A percentile compares a stretch with the other conserved stretches of the same genome.
phyloP scores from a whole-genome alignment of 73 alveolate species.

The Blepharisma stoltei region DNA sequence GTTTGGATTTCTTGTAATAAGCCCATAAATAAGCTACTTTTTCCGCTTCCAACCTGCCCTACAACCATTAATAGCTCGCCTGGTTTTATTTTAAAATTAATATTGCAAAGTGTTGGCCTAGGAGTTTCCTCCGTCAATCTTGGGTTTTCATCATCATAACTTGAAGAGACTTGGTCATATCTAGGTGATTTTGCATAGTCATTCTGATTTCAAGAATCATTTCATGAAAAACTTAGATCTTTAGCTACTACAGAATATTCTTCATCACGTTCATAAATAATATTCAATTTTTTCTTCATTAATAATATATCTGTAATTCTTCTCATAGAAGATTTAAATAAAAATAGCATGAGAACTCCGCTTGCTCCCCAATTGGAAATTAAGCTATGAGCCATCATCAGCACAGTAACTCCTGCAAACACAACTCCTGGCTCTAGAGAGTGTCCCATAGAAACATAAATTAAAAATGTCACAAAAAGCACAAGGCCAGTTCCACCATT shows the following conservation, averaged over 20 bases:
- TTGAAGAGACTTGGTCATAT: background rate
- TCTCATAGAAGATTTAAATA: background rate
- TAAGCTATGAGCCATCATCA: background rate
- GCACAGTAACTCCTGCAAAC: background rate
- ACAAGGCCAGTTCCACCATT: slow-evolving; percentile 2
- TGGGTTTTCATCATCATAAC: background rate
- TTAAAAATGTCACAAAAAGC: background rate
- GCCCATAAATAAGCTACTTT: slow-evolving; percentile 70
- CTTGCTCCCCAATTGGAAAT: background rate
- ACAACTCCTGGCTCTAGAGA: background rate
- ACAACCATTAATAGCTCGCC: slow-evolving; percentile 70
- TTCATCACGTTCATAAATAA: background rate
- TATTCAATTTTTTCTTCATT: background rate
- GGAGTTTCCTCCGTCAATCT: background rate
- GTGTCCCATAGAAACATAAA: background rate
- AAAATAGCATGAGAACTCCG: background rate
- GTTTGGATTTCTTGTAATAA: slow-evolving; percentile 54
- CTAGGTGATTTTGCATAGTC: no score
- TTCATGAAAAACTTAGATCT: background rate
- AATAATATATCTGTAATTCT: background rate
- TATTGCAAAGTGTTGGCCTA: slow-evolving; percentile 37
- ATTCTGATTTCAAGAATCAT: background rate
- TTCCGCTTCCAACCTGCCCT: slow-evolving; percentile 89
- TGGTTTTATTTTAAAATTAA: slow-evolving; percentile 48
- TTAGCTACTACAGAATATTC: background rate